Percentiles rank a stretch among this genome's conserved stretches.
Conservation (phyloP, 441 rosid species). For the Cnidoscolus chayamansa region DNA sequence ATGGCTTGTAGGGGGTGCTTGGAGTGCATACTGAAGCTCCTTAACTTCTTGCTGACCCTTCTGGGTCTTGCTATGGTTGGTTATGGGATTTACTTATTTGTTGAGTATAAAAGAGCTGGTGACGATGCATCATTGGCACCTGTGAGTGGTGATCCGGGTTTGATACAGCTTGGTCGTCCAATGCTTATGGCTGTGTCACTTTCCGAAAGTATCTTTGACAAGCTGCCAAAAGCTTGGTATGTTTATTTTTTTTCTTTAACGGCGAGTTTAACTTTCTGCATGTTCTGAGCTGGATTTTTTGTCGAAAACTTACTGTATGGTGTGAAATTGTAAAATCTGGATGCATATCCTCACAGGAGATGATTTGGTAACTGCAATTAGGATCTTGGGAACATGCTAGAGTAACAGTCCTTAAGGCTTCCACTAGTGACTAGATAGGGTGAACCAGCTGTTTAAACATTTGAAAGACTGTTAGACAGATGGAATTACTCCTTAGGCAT, state of each 20-base stretch:
- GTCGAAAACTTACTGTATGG: background rate
- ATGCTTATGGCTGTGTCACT: conserved; percentile 70
- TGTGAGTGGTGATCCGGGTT: conserved; percentile 27
- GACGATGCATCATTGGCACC: conserved; percentile 31
- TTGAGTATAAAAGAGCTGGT: conserved; percentile 56
- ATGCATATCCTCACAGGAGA: background rate
- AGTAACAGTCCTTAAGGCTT: background rate
- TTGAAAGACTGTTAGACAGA: background rate
- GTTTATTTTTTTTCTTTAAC: conserved; percentile 7
- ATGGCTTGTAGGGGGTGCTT: conserved; percentile 88
- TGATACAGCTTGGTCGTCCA: conserved; percentile 77
- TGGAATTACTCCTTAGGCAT: background rate
- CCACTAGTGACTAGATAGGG: background rate
- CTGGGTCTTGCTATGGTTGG: conserved; percentile 94
- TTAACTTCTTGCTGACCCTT: conserved; percentile 76
- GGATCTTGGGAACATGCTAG: background rate
- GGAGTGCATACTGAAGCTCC: conserved; percentile 79
- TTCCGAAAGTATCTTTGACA: conserved; percentile 47
- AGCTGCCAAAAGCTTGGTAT: conserved; percentile 89
- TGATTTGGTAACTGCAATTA: background rate
- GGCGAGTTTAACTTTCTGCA: background rate
- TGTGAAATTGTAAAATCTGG: conserved; percentile 1
- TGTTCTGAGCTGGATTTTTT: background rate
- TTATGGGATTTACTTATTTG: conserved; percentile 92
- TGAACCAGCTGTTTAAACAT: background rate